Base-by-base conservation (phyloP, 148 eudicot genomes). In the Amaranthus palmeri region DNA sequence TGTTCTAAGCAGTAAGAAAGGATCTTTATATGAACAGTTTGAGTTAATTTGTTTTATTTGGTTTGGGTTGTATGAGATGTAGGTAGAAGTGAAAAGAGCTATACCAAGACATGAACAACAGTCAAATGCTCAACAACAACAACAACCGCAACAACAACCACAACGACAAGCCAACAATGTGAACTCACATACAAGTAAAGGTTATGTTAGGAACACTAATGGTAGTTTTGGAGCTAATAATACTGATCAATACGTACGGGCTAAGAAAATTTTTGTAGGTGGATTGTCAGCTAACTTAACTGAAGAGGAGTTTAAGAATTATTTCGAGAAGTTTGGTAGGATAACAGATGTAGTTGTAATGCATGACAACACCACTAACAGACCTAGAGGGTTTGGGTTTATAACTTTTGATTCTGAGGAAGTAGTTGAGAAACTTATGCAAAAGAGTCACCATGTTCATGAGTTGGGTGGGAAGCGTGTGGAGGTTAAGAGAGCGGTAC, bases 371-470 rank as follows among this genome's bases (percentile, higher is more conserved):
- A 50, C 72, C 72, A 88, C 91, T 54, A 86, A 83, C 62, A 86
- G 92, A 80, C 90, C 96, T 54, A 84, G 98, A 65, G 98, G 98
- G 1, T 93, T 93, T 74, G 98, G 98, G 15, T 93, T 93, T 71
- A 87, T 93, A 56, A 88, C 96, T 56, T 93, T 88, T 57, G 96
- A 93, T 5, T 90, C 92, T 0, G 96, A 93, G 74, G 92, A 90
- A 7, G 82, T 85, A 3, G 98, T 88, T 45, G 92, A 88, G 57
- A 77, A 81, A 14, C 86, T 90, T 73, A 68, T 87, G 78, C 73
- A 84, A 75, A 81, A 77, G 61, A 80, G 74, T 80, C 88, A 83
- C 59, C 90, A 90, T 25, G 36, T 25, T 25, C 36, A 25, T 55
- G 93, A 88, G 66, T 76, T 92, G 76, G 72, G 80, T 17, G 97